These are phyloP conservation scores for Saccharomycopsis capsularis DNA, from an alignment of 805 yeast genomes.

Conservation along the genomic window DNA sequence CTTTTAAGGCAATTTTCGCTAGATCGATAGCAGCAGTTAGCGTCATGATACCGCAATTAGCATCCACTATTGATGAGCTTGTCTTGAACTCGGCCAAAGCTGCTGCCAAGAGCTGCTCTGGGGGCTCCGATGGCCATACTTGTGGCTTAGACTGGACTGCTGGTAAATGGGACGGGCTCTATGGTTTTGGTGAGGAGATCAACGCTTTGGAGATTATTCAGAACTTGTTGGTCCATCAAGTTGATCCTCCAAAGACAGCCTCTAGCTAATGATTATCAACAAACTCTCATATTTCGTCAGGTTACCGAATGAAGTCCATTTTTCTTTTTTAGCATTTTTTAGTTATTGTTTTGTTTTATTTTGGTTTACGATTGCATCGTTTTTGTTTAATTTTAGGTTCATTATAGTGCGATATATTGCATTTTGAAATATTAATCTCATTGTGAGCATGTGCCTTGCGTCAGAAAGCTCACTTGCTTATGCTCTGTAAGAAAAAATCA, in stretches of 20 bases:
- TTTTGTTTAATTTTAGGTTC: no score
- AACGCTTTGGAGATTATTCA: slow-evolving; percentile 60
- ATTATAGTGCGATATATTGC: no score
- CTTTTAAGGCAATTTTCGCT: slow-evolving; percentile 64
- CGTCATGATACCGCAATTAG: slow-evolving; percentile 43
- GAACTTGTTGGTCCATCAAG: slow-evolving; percentile 31
- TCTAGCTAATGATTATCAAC: no score
- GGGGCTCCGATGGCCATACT: slow-evolving; percentile 69
- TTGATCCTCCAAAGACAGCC: not conserved
- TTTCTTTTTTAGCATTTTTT: no score
- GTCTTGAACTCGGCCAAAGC: slow-evolving; percentile 50
- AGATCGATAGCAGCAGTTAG: slow-evolving; percentile 57
- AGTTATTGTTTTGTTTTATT: no score
- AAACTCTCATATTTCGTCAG: no score
- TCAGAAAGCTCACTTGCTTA: no score
- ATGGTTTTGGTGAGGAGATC: slow-evolving; percentile 79
- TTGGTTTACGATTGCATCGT: no score
- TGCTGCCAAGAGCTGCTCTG: slow-evolving; percentile 65
- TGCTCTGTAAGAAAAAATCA: no score
- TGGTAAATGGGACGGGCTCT: slow-evolving; percentile 53
- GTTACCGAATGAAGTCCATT: no score
- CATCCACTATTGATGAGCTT: slow-evolving; percentile 35
- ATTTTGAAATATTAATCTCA: no score
- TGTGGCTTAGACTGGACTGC: slow-evolving; percentile 67
- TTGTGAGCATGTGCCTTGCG: no score